Evolutionary conservation across 208 protist species (phyloP).

Genomic region (Tritrichomonas foetus): DNA sequence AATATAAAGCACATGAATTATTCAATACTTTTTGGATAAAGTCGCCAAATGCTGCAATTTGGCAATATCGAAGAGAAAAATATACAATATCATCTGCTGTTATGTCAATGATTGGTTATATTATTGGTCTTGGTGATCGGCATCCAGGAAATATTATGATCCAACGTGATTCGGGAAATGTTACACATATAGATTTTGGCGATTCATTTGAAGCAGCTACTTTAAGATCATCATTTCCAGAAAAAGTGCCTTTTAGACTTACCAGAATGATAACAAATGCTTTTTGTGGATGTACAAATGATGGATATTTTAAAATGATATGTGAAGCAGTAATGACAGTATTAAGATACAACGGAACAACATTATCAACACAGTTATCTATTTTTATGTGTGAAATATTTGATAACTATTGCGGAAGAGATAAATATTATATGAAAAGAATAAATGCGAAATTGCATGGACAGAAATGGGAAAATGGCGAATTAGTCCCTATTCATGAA

Average conservation of each 20-base stretch:
- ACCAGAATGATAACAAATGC: slow-evolving; percentile 60
- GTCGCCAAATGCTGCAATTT: neutral
- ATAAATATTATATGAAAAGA: neutral
- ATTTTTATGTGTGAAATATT: slow-evolving; percentile 53
- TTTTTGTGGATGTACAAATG: slow-evolving; percentile 53
- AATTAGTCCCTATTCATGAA: neutral
- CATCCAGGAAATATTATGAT: slow-evolving; percentile 49
- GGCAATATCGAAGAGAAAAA: neutral
- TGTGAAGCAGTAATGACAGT: slow-evolving; percentile 66
- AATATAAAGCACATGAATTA: neutral
- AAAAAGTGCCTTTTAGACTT: slow-evolving; percentile 57
- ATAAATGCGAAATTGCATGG: neutral
- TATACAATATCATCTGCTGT: slow-evolving; percentile 12
- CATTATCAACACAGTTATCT: slow-evolving; percentile 45
- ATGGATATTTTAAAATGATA: slow-evolving; percentile 72
- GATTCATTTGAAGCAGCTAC: slow-evolving; percentile 52
- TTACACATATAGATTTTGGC: slow-evolving; percentile 53
- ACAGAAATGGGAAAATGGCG: neutral
- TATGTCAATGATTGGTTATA: slow-evolving; percentile 40
- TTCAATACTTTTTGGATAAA: neutral
- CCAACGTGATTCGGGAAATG: slow-evolving; percentile 51
- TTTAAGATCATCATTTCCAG: slow-evolving; percentile 45
- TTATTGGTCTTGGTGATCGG: slow-evolving; percentile 30
- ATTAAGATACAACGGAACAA: slow-evolving; percentile 44
- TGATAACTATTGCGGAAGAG: slow-evolving; percentile 46